Evolutionary conservation across 805 yeast species (phyloP), one percentile per base, ranked within the genome.

Genomic region (Ogataea nonfermentans): DNA sequence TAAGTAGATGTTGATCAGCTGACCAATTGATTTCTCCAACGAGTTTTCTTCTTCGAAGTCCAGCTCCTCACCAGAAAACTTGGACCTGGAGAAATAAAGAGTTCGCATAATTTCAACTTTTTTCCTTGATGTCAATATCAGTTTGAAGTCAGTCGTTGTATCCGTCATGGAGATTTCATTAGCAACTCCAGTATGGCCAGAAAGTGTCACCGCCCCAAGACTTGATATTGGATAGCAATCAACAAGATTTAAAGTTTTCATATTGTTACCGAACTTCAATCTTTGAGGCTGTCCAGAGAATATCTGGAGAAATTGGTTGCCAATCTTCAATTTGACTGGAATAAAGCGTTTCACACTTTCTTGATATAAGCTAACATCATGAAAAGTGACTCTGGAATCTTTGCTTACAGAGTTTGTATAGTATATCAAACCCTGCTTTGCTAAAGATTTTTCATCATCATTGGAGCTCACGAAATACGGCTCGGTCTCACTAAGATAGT

Each of bases 101-200:
- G 83, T 74, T 48, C 89, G 68, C 62, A 84, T 72, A n/a, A 84
- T 81, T 50, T 84, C 91, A 38, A 74, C 55, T 47, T 68, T 72
- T 50, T 76, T 77, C 1, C 71, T 57, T 20, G 79, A 71, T 8
- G 73, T 53, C 31, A 78, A 54, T n/a, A 73, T 63, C 22, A 76
- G 43, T 13, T 55, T 59, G 12, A 44, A 51, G 4, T 66, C 67
- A 37, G 64, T 58, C 16, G 47, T 52, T 29, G 70, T 52, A 14
- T 62, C 62, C 13, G 43, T 32, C 40, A 79, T 61, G 0, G 78
- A 69, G 37, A 78, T 67, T 47, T 77, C 82, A 35, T 71, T 70
- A 3, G 74, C 53, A 23, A 70, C 72, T 2, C 78, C 74, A 2
- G 78, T 73, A 10, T 48, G 51, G 24, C 62, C 61, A 0, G 78